Evolutionary conservation across 2,329 filamentous ascomycete genomes (phyloP), one percentile per base, ranked within the genome.

Genomic region (Colletotrichum liriopes): DNA sequence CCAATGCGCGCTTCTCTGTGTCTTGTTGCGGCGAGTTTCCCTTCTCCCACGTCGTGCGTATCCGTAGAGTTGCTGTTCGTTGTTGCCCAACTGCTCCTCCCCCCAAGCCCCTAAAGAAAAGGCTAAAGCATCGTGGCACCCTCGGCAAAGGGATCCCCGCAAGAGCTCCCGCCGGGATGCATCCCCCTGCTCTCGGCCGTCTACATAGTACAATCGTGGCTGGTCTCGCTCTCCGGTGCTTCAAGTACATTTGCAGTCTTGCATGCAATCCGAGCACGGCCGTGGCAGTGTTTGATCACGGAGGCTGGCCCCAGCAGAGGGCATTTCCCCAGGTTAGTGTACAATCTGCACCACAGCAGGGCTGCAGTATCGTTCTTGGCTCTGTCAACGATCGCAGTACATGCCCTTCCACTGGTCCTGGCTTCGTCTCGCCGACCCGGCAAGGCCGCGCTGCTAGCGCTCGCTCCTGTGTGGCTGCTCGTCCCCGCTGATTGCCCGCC

Each of bases 141-240:
- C 51, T 65, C 35, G 59, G 59, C 60, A 64, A 65, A 35, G 45
- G 37, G 35, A 23, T 20, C 58, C 65, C 58, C 65, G 58, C 65
- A 67, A 56, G 62, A 62, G 64, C 64, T 67, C 55, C 32, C 16
- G 55, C 64, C 29, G 54, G 54, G 35, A 43, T 47, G 45, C 14
- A 41, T 26, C 41, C 61, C 54, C 35, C 26, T 64, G 47, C 29
- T 61, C 35, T 37, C 35, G 5, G 8, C 35, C 35, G 7, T 37
- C 8, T 37, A 9, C n/a, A n/a, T n/a, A n/a, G n/a, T n/a, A n/a
- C 11, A 37, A 23, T 37, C n/a, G 20, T 11, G 32, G n/a, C 29
- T 37, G 52, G 35, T 49, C 11, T 49, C 47, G 47, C 47, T 49
- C 9, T 12, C n/a, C n/a, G 32, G 7, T 56, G 32, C 14, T 39